Base-by-base conservation (phyloP, 2,329 filamentous ascomycete species). In the Nigrospora osmanthi region DNA sequence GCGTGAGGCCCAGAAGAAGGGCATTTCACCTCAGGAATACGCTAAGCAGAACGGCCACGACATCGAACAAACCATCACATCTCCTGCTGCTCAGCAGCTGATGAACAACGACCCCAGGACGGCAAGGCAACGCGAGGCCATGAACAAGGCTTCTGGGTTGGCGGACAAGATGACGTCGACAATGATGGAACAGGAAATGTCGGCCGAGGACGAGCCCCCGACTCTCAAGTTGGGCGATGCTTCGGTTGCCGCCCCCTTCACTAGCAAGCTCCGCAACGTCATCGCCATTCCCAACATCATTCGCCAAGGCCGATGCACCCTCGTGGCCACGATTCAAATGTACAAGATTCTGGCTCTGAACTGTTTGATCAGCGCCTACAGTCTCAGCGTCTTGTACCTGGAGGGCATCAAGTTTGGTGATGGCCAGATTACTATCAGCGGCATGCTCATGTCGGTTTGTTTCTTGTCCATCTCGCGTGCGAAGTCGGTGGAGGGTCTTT, bases 391-490 rank as follows among this genome's bases (percentile, higher is more conserved):
- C 15, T 76, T 98, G 47, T 98, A 98, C 61, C 80, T 98, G 1
- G 91, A 97, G 58, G 93, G 93, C 51, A 98, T 98, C 76, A 98
- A 98, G 72, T 98, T 98, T 62, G 90, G 93, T 46, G 93, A 98
- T 62, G 89, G 90, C 4, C 93, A 98, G 69, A 93, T 97, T 54
- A 98, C 93, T 14, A 97, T 98, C 58, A 96, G 89, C 56, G 93
- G 93, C 56, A 97, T 98, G 87, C 83, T 98, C 65, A 97, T 98
- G 93, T 96, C 90, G 58, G 93, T 98, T 42, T 98, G 93, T 71
- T 98, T 98, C 78, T 72, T 98, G 58, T 96, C 90, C 49, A 96
- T 98, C 59, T 97, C 93, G n/a, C 85, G 93, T 48, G 93, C 93
- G 35, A 93, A 89, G 72, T 88, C 93, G 30, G 93, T 98, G 43